Conservation (phyloP, 148 eudicot genomes). For the Hydrangea macrophylla region DNA sequence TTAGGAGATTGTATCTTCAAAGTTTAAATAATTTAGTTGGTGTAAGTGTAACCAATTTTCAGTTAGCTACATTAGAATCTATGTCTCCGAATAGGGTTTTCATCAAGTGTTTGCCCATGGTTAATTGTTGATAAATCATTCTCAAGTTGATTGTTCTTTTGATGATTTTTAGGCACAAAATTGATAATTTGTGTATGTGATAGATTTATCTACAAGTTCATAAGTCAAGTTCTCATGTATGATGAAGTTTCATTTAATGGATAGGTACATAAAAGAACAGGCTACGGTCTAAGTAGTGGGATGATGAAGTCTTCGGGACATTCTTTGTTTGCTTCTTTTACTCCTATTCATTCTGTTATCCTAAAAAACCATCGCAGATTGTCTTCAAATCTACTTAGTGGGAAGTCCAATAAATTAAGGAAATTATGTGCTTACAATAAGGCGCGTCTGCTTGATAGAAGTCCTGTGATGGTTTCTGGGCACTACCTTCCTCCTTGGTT, state of each 20-base stretch:
- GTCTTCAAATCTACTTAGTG: conserved; percentile 19
- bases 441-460: conserved; percentile 24
- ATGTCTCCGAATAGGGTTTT: not conserved
- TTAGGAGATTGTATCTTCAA: no score
- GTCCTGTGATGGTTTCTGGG: conserved; percentile 54
- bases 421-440: conserved; percentile 31
- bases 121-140: not conserved
- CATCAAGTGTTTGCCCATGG: not conserved
- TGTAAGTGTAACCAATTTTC: no score
- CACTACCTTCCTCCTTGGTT: conserved; percentile 79
- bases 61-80: no score
- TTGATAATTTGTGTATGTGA: not conserved
- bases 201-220: not conserved
- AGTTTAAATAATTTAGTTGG: no score
- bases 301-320: conserved; percentile 77
- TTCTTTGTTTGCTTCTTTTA: conserved; percentile 59
- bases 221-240: conserved; percentile 6
- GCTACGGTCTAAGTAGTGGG: conserved; percentile 51
- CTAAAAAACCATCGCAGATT: conserved; percentile 41
- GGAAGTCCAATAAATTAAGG: conserved; percentile 31
- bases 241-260: conserved; percentile 39
- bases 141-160: not conserved
- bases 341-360: conserved; percentile 53
- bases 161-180: not conserved
- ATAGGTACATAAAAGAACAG: conserved; percentile 50